Evolutionary conservation across 2,329 filamentous ascomycete genomes (phyloP).

Genomic region (Alternaria incomplexa): DNA sequence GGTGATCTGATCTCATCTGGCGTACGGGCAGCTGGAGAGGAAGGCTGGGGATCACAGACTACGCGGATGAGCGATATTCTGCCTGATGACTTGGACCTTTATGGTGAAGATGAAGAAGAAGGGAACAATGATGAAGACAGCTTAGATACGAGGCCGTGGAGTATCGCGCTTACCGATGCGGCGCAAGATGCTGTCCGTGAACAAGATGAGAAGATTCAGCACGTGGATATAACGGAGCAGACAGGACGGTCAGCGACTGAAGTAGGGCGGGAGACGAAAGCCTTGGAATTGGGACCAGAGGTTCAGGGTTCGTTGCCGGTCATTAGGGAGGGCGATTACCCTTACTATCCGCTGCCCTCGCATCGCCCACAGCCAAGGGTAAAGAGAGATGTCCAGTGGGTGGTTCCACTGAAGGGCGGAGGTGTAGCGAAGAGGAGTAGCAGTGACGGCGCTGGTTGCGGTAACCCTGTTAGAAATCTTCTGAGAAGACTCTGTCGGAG

Average conservation of each 20-base stretch:
- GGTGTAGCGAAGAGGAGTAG: neutral
- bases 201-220: neutral
- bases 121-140: neutral
- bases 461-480: neutral
- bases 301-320: neutral
- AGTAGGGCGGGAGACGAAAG: neutral
- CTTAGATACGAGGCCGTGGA: neutral
- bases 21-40: neutral
- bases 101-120: neutral
- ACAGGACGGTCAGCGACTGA: neutral
- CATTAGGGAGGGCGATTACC: neutral
- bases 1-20: neutral
- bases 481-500: neutral
- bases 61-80: constrained; percentile 2
- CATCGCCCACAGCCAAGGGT: no score
- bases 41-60: neutral
- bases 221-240: neutral
- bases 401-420: neutral
- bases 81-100: neutral
- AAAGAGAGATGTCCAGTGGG: neutral
- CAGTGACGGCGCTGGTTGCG: neutral
- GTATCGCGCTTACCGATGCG: neutral
- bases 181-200: neutral
- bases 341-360: constrained; percentile 6
- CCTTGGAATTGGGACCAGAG: neutral